Evolutionary conservation across 805 yeast species (phyloP), one percentile per base, ranked within the genome.

Genomic region (Saccharomycopsis javanensis): DNA sequence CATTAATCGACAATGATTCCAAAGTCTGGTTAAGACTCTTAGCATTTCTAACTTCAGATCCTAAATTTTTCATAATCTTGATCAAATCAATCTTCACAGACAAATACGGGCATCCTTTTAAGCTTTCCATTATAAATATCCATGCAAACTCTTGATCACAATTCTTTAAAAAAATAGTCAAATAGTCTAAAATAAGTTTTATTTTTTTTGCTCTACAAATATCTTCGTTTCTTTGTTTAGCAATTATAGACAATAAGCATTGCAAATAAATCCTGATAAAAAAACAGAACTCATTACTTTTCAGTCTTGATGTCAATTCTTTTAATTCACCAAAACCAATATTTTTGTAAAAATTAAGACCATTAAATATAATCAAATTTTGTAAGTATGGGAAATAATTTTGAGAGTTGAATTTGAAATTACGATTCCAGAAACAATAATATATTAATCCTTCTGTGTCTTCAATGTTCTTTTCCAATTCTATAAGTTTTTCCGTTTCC

Each of bases 11-110:
- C 3, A 28, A 20, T 1, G 34, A 28, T 35, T 33, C 37, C 50
- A 16, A 51, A 48, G 34, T 34, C 55, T 33, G 54, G 23, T n/a
- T 28, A 13, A 54, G 25, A 6, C 23, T 20, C 10, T 30, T 34
- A n/a, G 23, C 6, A 37, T 15, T 33, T 28, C 64, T 63, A 5
- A 65, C 64, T 60, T 78, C 76, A 4, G 77, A 63, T 62, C 82
- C 68, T 61, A 89, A 73, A 63, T 84, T 88, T 67, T 85, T 88
- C 65, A 89, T 75, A 25, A 88, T 81, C 3, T 84, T 80, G 16
- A 88, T 77, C 37, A 82, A 70, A 2, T 81, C 81, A 25, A 84
- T 75, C 63, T 82, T 81, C 23, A 80, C 79, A 42, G 78, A 77
- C 42, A 76, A 81, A 65, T 76, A 80, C 1, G 94, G 91, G 65